Conservation (phyloP, 441 rosid genomes). For the Brassica balearica region DNA sequence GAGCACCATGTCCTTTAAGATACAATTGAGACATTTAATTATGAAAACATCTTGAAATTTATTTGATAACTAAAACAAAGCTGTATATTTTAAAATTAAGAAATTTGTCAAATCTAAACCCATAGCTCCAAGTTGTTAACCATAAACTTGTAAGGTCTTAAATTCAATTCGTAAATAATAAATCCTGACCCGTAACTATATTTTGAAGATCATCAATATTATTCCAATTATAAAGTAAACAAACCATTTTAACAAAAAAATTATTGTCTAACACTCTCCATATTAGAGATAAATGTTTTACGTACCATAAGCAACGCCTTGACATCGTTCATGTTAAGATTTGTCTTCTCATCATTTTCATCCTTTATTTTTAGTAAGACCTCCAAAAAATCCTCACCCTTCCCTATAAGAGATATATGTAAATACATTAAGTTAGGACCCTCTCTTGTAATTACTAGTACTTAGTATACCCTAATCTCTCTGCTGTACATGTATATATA, state of each 20-base stretch:
- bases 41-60: background rate
- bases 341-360: constrained; percentile 46
- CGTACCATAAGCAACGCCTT: constrained; percentile 54
- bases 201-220: background rate
- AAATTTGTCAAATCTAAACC: background rate
- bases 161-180: background rate
- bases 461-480: too few species aligned
- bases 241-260: background rate
- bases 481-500: too few species aligned
- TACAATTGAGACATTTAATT: background rate
- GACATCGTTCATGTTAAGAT: constrained; percentile 46
- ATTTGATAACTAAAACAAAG: background rate
- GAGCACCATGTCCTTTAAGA: constrained; percentile 53
- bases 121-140: background rate
- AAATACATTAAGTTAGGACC: too few species aligned
- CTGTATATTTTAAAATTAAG: background rate
- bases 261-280: background rate
- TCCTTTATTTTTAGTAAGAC: constrained; percentile 45
- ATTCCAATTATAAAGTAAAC: background rate
- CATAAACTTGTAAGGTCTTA: background rate
- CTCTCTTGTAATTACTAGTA: too few species aligned
- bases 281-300: background rate
- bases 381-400: constrained; percentile 48
- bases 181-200: background rate
- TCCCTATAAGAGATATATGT: too few species aligned